Conservation (phyloP, 805 yeast species). For the Kregervanrija pseudodelftensis region DNA sequence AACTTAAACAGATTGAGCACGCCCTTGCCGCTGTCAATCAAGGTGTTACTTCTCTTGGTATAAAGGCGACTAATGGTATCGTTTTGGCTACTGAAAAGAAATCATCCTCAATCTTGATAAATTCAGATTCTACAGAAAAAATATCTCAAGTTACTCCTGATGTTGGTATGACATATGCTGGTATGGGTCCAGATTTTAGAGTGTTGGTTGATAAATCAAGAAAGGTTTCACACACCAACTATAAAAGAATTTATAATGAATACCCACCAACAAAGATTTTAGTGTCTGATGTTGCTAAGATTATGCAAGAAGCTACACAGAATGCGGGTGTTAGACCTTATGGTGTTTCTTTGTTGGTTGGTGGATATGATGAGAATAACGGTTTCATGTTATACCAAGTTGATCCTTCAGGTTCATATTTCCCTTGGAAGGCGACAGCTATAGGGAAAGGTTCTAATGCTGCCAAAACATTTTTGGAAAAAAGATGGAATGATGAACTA, state of each 20-base stretch:
- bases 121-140: conserved; percentile 68
- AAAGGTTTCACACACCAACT: conserved; percentile 85
- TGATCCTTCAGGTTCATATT: conserved; percentile 95
- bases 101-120: conserved; percentile 68
- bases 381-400: conserved; percentile 87
- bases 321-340: conserved; percentile 99
- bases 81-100: conserved; percentile 96
- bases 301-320: conserved; percentile 98
- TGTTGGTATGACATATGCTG: conserved; percentile 93
- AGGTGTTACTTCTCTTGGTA: conserved; percentile 95
- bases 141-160: conserved; percentile 85
- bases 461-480: conserved; percentile 96
- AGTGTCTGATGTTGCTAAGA: conserved; percentile 90
- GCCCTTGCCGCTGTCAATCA: conserved; percentile 96
- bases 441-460: conserved; percentile 93
- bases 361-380: conserved; percentile 74
- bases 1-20: conserved; percentile 94
- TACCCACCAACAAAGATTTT: conserved; percentile 94
- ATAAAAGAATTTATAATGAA: conserved; percentile 90
- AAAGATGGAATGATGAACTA: conserved; percentile 96
- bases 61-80: conserved; percentile 88
- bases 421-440: conserved; percentile 99
- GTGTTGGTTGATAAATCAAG: conserved; percentile 91
- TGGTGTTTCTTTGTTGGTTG: conserved; percentile 90
- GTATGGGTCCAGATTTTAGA: conserved; percentile 98